Evolutionary conservation across 495 filamentous ascomycete genomes (phyloP).

Genomic region (Hypoxylon fragiforme): DNA sequence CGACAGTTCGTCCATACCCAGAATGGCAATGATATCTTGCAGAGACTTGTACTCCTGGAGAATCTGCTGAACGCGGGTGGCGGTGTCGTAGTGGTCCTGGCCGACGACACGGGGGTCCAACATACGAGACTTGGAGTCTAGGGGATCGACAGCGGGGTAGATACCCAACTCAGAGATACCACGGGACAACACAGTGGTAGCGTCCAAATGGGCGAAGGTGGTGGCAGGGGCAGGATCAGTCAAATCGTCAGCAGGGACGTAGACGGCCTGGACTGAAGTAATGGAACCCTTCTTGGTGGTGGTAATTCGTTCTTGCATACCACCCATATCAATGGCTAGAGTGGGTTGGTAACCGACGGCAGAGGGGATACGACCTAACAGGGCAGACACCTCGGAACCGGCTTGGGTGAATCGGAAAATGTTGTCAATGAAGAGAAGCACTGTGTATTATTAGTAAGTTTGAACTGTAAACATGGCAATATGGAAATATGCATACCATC

Average conservation of each 20-base stretch:
- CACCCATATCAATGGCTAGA: slow-evolving; percentile 99
- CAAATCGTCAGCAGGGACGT: slow-evolving; percentile 99
- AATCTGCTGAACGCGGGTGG: slow-evolving; percentile 95
- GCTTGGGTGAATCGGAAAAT: slow-evolving; percentile 99
- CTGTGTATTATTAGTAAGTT: slow-evolving; percentile 42
- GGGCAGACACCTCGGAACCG: slow-evolving; percentile 99
- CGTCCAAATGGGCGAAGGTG: slow-evolving; percentile 99
- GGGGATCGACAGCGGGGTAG: slow-evolving; percentile 99
- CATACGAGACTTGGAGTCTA: slow-evolving; percentile 99
- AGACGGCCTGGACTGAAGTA: slow-evolving; percentile 99
- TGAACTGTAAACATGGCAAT: background rate
- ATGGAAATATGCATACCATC: slow-evolving; percentile 60
- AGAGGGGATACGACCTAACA: slow-evolving; percentile 99
- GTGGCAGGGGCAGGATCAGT: slow-evolving; percentile 99
- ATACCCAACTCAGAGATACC: slow-evolving; percentile 99
- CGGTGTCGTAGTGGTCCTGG: slow-evolving; percentile 94
- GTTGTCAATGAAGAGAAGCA: slow-evolving; percentile 99
- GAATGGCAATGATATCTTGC: slow-evolving; percentile 99
- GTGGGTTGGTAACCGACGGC: slow-evolving; percentile 99
- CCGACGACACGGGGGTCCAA: slow-evolving; percentile 97
- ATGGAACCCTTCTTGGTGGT: slow-evolving; percentile 99
- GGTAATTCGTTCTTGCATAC: slow-evolving; percentile 99
- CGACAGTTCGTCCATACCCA: slow-evolving; percentile 99
- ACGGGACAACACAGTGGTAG: slow-evolving; percentile 99
- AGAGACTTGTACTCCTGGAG: slow-evolving; percentile 99